A percentile compares a stretch with the other conserved stretches of the same genome.
Evolutionary conservation across 768 basidiomycete species (phyloP).

Genomic region (Lentinula sp.): DNA sequence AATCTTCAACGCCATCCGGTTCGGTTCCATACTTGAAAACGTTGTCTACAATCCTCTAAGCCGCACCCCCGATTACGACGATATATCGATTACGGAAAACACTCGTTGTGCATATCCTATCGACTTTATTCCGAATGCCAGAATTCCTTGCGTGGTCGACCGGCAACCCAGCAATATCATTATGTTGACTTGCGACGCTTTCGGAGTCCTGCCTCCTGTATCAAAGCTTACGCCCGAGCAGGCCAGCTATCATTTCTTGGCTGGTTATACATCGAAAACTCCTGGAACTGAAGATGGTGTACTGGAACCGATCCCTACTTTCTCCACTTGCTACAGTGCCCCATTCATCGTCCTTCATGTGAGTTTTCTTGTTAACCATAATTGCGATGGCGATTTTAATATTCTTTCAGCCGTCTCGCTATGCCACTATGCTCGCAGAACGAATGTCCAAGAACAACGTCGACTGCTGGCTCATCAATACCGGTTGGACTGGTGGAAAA

Average conservation of each 20-base stretch:
- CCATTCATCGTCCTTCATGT: slow-evolving; percentile 99
- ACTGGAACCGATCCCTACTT: slow-evolving; percentile 96
- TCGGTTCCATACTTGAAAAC: slow-evolving; percentile 97
- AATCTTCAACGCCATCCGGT: slow-evolving; percentile 92
- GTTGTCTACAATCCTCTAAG: slow-evolving; percentile 89
- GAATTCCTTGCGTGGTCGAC: slow-evolving; percentile 86
- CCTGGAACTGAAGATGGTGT: slow-evolving; percentile 99
- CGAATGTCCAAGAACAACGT: slow-evolving; percentile 87
- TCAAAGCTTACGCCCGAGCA: slow-evolving; percentile 89
- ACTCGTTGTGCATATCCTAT: slow-evolving; percentile 99
- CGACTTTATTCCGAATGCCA: slow-evolving; percentile 92
- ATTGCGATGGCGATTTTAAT: not conserved
- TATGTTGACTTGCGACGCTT: slow-evolving; percentile 97
- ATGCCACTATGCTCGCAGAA: slow-evolving; percentile 95
- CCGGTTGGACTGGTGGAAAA: slow-evolving; percentile 93
- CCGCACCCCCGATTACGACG: slow-evolving; percentile 91
- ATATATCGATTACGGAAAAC: slow-evolving; percentile 96
- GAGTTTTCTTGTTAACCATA: slow-evolving; percentile 17
- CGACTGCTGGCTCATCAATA: slow-evolving; percentile 98
- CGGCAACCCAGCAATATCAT: slow-evolving; percentile 91
- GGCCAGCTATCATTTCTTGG: slow-evolving; percentile 96
- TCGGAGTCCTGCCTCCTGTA: slow-evolving; percentile 96
- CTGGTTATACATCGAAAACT: slow-evolving; percentile 98
- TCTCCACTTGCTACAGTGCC: slow-evolving; percentile 98
- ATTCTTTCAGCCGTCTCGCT: slow-evolving; percentile 69